A percentile compares a stretch with the other conserved stretches of the same genome.
Evolutionary conservation across 1,284 basidiomycete species (phyloP).

Genomic region (Ganoderma meredithae): DNA sequence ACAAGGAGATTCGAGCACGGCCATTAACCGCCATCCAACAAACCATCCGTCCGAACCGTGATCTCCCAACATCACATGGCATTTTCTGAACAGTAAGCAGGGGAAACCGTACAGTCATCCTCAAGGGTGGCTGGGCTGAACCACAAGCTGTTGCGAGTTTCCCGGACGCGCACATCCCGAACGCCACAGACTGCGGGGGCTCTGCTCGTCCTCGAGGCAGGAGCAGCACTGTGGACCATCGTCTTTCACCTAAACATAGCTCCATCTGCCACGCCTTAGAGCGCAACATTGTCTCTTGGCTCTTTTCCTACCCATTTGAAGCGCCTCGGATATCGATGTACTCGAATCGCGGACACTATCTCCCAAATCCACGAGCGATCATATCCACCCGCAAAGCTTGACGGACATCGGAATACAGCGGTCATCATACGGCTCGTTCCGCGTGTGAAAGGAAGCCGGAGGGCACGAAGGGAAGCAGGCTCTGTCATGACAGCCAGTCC

Average conservation of each 20-base stretch:
- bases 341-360: background rate
- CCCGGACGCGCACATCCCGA: background rate
- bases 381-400: background rate
- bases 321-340: background rate
- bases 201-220: background rate
- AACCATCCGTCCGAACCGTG: background rate
- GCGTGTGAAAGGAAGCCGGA: background rate
- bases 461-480: background rate
- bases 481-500: background rate
- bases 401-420: background rate
- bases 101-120: background rate
- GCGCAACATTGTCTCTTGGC: background rate
- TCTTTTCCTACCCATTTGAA: background rate
- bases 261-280: background rate
- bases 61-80: background rate
- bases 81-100: background rate
- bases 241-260: too few species aligned
- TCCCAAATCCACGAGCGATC: background rate
- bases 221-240: background rate
- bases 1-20: too few species aligned
- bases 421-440: background rate
- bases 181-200: background rate
- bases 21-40: background rate
- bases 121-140: background rate
- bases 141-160: background rate